Percentiles rank a stretch among this genome's conserved stretches.
phyloP scores from a whole-genome alignment of 1,284 basidiomycete genomes.

The Agroathelia rolfsii region DNA sequence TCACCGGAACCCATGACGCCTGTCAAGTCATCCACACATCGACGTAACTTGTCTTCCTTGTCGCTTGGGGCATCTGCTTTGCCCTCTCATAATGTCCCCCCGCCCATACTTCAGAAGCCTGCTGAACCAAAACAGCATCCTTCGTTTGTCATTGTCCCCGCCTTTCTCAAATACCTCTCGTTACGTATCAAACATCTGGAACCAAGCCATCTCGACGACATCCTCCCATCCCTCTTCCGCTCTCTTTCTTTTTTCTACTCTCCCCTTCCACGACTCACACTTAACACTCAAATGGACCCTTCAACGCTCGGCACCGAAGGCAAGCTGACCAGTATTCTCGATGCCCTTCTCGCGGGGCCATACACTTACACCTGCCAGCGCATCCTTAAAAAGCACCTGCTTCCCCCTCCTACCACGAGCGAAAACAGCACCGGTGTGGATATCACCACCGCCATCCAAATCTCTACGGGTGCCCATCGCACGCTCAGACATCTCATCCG shows the following conservation, averaged over 20 bases:
- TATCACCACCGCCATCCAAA: slow-evolving; percentile 26
- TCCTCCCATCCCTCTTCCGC: slow-evolving; percentile 65
- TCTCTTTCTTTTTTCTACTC: slow-evolving; percentile 51
- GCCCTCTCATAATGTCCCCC: slow-evolving; percentile 14
- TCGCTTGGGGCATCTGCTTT: slow-evolving; percentile 17
- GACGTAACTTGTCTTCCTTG: slow-evolving; percentile 26
- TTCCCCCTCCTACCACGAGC: slow-evolving; percentile 17
- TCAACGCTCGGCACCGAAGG: slow-evolving; percentile 34
- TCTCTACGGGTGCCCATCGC: slow-evolving; percentile 55
- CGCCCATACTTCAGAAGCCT: slow-evolving; percentile 12
- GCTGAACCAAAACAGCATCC: slow-evolving; percentile 26
- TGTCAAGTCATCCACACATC: slow-evolving; percentile 15
- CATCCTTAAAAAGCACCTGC: slow-evolving; percentile 44
- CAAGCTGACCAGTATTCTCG: slow-evolving; percentile 43
- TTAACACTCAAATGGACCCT: slow-evolving; percentile 26
- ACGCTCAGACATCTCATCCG: slow-evolving; percentile 58
- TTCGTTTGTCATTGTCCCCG: slow-evolving; percentile 46
- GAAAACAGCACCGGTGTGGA: slow-evolving; percentile 17
- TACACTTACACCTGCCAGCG: slow-evolving; percentile 54
- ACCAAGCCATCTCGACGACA: slow-evolving; percentile 37
- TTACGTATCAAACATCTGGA: slow-evolving; percentile 49
- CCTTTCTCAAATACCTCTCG: slow-evolving; percentile 56
- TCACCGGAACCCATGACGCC: slow-evolving; percentile 23
- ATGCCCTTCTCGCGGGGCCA: slow-evolving; percentile 49
- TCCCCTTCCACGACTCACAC: slow-evolving; percentile 54